A percentile compares a stretch with the other conserved stretches of the same genome.
Conservation (phyloP, 2,329 filamentous ascomycete species). For the Davidsoniella neocaledoniae region DNA sequence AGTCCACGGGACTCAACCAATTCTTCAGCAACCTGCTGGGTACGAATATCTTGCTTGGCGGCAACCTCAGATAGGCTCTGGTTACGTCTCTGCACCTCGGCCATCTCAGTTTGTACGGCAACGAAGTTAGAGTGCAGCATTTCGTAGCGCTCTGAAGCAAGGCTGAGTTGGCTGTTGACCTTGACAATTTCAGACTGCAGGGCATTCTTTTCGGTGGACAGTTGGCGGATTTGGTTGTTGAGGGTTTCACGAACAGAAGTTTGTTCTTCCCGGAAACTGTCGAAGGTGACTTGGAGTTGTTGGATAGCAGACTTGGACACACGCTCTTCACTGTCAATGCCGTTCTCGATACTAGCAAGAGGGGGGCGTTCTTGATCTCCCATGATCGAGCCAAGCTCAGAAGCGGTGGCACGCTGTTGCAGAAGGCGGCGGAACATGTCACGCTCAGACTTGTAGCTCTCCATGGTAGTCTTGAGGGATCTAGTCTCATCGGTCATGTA, state of each 20-base stretch:
- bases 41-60: conserved; percentile 76
- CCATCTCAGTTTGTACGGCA: conserved; percentile 70
- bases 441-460: conserved; percentile 87
- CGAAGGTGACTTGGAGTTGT: conserved; percentile 78
- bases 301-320: conserved; percentile 52
- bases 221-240: conserved; percentile 65
- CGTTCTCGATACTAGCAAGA: conserved; percentile 41
- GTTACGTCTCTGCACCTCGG: conserved; percentile 69
- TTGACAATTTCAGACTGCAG: conserved; percentile 71
- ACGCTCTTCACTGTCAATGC: conserved; percentile 44
- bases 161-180: conserved; percentile 61
- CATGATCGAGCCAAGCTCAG: conserved; percentile 51
- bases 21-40: conserved; percentile 85
- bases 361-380: conserved; percentile 49
- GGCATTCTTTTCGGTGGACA: conserved; percentile 67
- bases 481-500: conserved; percentile 70
- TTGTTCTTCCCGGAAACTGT: conserved; percentile 75
- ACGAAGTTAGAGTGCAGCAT: conserved; percentile 80
- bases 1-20: conserved; percentile 71
- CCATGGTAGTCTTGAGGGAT: conserved; percentile 64
- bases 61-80: conserved; percentile 63
- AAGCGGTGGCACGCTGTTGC: conserved; percentile 47
- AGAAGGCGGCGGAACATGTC: conserved; percentile 96
- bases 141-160: conserved; percentile 70
- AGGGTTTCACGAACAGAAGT: conserved; percentile 64